Conservation (phyloP, 164 flowering plant genomes). For the Brasenia schreberi region DNA sequence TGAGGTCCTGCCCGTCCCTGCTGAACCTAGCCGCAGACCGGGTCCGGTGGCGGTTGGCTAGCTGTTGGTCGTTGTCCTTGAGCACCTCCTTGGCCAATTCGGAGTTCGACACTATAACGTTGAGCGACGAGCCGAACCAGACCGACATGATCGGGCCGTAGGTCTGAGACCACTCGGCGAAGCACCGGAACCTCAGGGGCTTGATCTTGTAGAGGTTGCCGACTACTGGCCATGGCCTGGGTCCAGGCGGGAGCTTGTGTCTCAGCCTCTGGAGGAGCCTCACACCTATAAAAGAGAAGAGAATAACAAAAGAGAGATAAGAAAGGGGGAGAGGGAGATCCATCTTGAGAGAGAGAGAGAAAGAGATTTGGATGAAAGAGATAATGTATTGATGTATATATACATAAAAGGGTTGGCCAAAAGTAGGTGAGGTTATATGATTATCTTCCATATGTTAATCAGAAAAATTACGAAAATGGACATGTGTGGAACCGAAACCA, state of each 20-base stretch:
- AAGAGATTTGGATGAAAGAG: background rate
- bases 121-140: slow-evolving; percentile 36
- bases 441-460: background rate
- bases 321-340: slow-evolving; percentile 4
- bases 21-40: slow-evolving; percentile 31
- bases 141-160: slow-evolving; percentile 47
- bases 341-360: slow-evolving; percentile 3
- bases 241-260: slow-evolving; percentile 46
- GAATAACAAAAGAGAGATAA: slow-evolving; percentile 7
- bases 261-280: slow-evolving; percentile 18
- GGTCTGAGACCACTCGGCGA: slow-evolving; percentile 30
- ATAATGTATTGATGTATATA: background rate
- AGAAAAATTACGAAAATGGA: background rate
- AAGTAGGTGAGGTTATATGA: background rate
- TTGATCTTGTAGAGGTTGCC: slow-evolving; percentile 45
- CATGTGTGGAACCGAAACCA: background rate
- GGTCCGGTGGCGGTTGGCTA: slow-evolving; percentile 35
- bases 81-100: slow-evolving; percentile 40
- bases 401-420: background rate
- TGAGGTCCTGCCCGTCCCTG: slow-evolving; percentile 39
- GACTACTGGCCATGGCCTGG: slow-evolving; percentile 37
- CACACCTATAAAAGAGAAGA: slow-evolving; percentile 5
- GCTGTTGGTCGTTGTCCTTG: slow-evolving; percentile 42
- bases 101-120: slow-evolving; percentile 26
- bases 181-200: slow-evolving; percentile 41